phyloP scores from a whole-genome alignment of 805 yeast genomes.

The Zygotorulaspora chibaensis region DNA sequence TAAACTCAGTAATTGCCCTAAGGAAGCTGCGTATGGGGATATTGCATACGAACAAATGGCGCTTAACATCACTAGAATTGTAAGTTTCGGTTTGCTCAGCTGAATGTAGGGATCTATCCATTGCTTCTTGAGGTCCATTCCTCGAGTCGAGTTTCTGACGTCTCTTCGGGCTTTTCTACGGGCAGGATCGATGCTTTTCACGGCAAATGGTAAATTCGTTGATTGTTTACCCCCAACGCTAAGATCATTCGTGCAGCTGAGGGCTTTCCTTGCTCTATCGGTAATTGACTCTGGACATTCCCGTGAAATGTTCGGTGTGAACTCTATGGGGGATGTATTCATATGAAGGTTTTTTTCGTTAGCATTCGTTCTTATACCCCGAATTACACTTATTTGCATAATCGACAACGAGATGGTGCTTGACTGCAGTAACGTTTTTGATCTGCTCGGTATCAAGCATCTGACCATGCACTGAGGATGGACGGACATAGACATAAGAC shows the following conservation, averaged over 20 bases:
- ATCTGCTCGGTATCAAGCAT: conserved; percentile 3
- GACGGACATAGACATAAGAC: conserved; percentile 1
- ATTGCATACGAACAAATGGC: conserved; percentile 92
- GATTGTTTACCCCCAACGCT: conserved; percentile 5
- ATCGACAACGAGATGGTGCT: not conserved
- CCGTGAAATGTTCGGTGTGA: conserved; percentile 33
- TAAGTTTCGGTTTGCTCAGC: conserved; percentile 85
- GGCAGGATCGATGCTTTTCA: conserved; percentile 39
- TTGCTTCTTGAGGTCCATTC: conserved; percentile 33
- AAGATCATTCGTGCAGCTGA: conserved; percentile 36
- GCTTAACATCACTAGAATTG: conserved; percentile 82
- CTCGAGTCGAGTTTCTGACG: conserved; percentile 6
- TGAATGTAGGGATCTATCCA: conserved; percentile 63
- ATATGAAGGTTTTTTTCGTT: conserved; percentile 14
- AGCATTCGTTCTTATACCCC: conserved; percentile 9
- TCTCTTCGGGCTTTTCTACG: conserved; percentile 13
- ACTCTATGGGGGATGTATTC: conserved; percentile 38
- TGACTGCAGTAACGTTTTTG: conserved; percentile 1
- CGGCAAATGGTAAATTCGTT: conserved; percentile 48
- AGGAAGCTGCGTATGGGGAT: conserved; percentile 76
- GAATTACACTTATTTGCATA: conserved; percentile 4
- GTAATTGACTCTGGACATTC: conserved; percentile 12
- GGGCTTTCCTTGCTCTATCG: conserved; percentile 29
- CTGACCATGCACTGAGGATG: conserved; percentile 1
- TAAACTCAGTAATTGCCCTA: conserved; percentile 63